Conservation (phyloP, 2,329 filamentous ascomycete species). For the Biscogniauxia marginata region DNA sequence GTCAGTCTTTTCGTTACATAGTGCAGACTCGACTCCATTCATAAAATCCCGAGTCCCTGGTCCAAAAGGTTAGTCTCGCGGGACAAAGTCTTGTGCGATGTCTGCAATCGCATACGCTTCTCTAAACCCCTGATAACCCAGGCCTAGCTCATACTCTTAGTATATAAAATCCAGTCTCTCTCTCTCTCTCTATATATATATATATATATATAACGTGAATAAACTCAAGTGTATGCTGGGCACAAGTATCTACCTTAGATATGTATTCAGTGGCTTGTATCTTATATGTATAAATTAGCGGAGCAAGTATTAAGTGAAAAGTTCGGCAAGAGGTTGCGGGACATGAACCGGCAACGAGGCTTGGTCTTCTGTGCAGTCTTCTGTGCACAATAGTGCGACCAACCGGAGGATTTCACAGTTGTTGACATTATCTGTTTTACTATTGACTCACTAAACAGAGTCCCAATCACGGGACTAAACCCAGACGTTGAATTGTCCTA, state of each 20-base stretch:
- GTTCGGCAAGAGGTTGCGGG: slow-evolving; percentile 13
- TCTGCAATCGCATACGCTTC: slow-evolving; percentile 6
- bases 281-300: too few species aligned
- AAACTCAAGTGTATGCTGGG: too few species aligned
- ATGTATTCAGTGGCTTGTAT: too few species aligned
- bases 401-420: slow-evolving; percentile 18
- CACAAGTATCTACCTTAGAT: too few species aligned
- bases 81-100: too few species aligned
- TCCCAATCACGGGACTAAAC: background rate
- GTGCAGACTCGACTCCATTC: background rate
- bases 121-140: too few species aligned
- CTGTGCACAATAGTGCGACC: slow-evolving; percentile 15
- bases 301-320: too few species aligned
- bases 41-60: background rate
- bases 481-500: background rate
- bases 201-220: too few species aligned
- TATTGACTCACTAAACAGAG: background rate
- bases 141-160: too few species aligned
- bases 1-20: background rate
- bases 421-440: background rate
- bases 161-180: too few species aligned
- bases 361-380: background rate
- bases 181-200: too few species aligned
- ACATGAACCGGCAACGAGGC: slow-evolving; percentile 3
- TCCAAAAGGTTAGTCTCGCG: slow-evolving; percentile 5